Conservation (phyloP, 176 grass and related monocot genomes). For the Rhynchospora pubera region DNA sequence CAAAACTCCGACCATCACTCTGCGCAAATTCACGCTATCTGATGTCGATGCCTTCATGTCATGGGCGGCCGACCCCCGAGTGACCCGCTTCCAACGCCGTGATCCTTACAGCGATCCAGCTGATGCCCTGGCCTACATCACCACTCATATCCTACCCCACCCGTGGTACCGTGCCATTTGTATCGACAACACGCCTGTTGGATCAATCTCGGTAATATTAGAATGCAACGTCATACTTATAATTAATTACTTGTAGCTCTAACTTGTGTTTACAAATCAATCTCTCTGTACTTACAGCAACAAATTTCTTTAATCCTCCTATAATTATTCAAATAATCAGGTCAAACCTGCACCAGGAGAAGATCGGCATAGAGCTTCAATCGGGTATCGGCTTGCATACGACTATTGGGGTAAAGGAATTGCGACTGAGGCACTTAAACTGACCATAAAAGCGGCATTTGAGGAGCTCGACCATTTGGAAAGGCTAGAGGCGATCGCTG, state of each 20-base stretch:
- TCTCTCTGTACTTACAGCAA: neutral
- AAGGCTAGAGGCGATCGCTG: constrained; percentile 59
- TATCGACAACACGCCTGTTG: constrained; percentile 22
- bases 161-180: constrained; percentile 79
- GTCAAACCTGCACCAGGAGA: neutral
- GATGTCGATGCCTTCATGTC: constrained; percentile 51
- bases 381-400: constrained; percentile 61
- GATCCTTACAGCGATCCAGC: constrained; percentile 23
- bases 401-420: constrained; percentile 56
- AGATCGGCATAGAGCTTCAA: constrained; percentile 29
- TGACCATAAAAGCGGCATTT: constrained; percentile 24
- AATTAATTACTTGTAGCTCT: neutral
- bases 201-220: constrained; percentile 44
- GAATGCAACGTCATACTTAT: neutral
- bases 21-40: constrained; percentile 53
- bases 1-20: constrained; percentile 22
- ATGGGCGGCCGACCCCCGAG: constrained; percentile 57
- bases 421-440: constrained; percentile 29
- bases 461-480: constrained; percentile 34
- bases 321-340: neutral
- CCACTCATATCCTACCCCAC: constrained; percentile 50
- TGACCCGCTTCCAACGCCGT: constrained; percentile 64
- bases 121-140: constrained; percentile 56
- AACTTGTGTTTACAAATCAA: too few relatives aligned
- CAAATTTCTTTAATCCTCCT: neutral